Conservation (phyloP, 495 filamentous ascomycete species). For the Oidiodendron maius region DNA sequence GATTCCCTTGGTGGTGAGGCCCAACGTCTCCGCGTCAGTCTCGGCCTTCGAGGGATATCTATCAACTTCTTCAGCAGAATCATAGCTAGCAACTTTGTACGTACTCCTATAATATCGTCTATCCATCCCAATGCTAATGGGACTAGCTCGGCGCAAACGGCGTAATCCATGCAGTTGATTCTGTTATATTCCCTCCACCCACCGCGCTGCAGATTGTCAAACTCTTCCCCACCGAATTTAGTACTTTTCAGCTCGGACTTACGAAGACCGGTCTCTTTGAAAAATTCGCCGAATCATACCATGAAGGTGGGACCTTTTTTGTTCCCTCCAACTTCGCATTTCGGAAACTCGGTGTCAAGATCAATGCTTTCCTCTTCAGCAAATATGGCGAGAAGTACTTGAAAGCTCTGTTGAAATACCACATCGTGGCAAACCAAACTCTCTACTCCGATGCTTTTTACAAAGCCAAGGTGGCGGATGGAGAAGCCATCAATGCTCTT, state of each 20-base stretch:
- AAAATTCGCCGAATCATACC: constrained; percentile 32
- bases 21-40: constrained; percentile 61
- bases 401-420: constrained; percentile 70
- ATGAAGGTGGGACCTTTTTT: constrained; percentile 61
- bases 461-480: constrained; percentile 20
- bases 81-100: constrained; percentile 59
- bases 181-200: constrained; percentile 69
- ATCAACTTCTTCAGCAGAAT: constrained; percentile 71
- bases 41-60: constrained; percentile 49
- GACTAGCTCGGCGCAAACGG: constrained; percentile 61
- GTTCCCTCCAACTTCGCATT: constrained; percentile 75
- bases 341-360: constrained; percentile 55
- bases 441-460: constrained; percentile 80
- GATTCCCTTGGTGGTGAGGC: constrained; percentile 40
- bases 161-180: constrained; percentile 69
- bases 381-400: constrained; percentile 62
- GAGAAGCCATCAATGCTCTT: neutral
- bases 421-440: constrained; percentile 66
- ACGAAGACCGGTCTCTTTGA: constrained; percentile 58
- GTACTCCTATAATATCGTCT: constrained; percentile 13
- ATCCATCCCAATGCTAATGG: neutral
- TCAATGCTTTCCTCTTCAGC: constrained; percentile 76
- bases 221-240: constrained; percentile 65
- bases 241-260: constrained; percentile 67
- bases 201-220: constrained; percentile 51